Conservation (phyloP, 257 asterid species). For the Agastache rugosa region DNA sequence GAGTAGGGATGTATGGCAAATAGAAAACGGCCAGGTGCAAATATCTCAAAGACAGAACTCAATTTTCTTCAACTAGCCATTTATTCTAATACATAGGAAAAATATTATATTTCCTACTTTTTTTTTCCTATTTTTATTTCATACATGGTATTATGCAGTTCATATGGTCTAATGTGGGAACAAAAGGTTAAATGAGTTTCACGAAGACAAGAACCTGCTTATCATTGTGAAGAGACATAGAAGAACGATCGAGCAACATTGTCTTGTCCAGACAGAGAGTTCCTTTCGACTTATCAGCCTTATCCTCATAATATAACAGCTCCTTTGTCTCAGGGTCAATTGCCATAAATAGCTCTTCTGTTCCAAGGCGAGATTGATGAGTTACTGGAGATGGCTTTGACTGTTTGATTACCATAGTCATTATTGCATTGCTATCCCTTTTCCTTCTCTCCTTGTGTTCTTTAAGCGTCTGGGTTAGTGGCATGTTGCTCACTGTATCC, state of each 20-base stretch:
- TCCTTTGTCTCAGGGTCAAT: constrained; percentile 89
- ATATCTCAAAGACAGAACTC: not conserved
- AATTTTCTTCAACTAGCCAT: not conserved
- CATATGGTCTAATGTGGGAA: constrained; percentile 3
- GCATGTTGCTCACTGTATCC: constrained; percentile 97
- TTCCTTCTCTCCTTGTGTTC: constrained; percentile 92
- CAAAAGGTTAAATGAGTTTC: constrained; percentile 32
- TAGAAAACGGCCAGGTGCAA: not conserved
- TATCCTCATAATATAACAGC: constrained; percentile 89
- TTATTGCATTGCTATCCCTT: constrained; percentile 87
- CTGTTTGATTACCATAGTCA: constrained; percentile 88
- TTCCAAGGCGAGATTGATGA: constrained; percentile 92
- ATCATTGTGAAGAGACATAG: constrained; percentile 83
- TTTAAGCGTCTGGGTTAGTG: constrained; percentile 71
- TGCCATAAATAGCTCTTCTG: constrained; percentile 89
- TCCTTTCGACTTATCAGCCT: constrained; percentile 61
- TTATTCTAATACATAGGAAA: not conserved
- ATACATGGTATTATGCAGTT: not conserved
- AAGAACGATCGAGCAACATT: constrained; percentile 65
- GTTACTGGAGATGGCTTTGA: constrained; percentile 87
- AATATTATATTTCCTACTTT: not conserved
- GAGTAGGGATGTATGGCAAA: not conserved
- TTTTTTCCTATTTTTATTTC: not conserved
- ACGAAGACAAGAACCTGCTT: constrained; percentile 72
- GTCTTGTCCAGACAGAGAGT: constrained; percentile 71